These are phyloP conservation scores for Russula griseocarnosa DNA, from an alignment of 768 basidiomycete species.

Conservation along the genomic window DNA sequence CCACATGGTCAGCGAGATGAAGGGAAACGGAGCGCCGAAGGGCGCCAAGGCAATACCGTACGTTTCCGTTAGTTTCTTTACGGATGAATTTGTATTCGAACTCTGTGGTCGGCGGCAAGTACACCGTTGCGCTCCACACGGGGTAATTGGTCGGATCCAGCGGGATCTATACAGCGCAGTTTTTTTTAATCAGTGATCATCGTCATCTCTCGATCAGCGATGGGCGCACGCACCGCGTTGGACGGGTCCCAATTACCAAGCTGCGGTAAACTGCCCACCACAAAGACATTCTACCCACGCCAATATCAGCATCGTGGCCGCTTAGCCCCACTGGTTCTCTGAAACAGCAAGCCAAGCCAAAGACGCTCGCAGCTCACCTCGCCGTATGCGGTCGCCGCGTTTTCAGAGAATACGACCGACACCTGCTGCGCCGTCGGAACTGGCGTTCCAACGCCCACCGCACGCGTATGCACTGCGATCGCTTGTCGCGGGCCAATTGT, in stretches of 20 bases:
- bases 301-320: not conserved
- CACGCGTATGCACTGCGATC: constrained; percentile 30
- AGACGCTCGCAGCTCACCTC: constrained; percentile 40
- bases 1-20: not conserved
- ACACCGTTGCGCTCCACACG: constrained; percentile 49
- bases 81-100: constrained; percentile 63
- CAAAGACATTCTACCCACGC: constrained; percentile 50
- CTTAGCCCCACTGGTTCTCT: not conserved
- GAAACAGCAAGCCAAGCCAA: not conserved
- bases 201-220: not conserved
- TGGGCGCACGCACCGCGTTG: constrained; percentile 39
- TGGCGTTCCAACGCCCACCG: constrained; percentile 2
- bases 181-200: not conserved
- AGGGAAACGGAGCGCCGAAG: constrained; percentile 25
- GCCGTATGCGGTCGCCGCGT: constrained; percentile 53
- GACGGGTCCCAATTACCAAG: constrained; percentile 50
- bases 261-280: constrained; percentile 53
- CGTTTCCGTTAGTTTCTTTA: constrained; percentile 49
- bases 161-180: constrained; percentile 40
- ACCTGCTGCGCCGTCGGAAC: constrained; percentile 9
- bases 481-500: constrained; percentile 32
- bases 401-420: constrained; percentile 42
- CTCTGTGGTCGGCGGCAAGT: constrained; percentile 45
- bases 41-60: constrained; percentile 25
- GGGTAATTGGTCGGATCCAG: constrained; percentile 52